phyloP scores from a whole-genome alignment of 495 filamentous ascomycete genomes.

The Neurospora sp. region DNA sequence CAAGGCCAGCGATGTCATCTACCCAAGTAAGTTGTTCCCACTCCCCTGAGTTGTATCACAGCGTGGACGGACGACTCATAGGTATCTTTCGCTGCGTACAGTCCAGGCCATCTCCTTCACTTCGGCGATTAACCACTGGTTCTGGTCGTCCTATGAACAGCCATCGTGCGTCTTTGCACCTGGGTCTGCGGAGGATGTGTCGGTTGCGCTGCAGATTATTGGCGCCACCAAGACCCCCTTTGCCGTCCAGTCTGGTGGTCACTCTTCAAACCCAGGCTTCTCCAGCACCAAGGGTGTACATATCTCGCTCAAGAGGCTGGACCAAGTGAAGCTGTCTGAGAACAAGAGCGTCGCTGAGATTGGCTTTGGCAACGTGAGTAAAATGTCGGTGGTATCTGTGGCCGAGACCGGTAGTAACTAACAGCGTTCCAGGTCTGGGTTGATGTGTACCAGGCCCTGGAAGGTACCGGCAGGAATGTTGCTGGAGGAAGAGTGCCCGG shows the following conservation, averaged over 20 bases:
- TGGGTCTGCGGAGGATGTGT: constrained; percentile 10
- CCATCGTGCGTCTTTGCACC: constrained; percentile 12
- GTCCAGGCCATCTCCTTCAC: not conserved
- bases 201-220: constrained; percentile 12
- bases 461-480: constrained; percentile 10
- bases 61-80: not conserved
- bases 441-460: constrained; percentile 11
- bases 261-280: constrained; percentile 22
- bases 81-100: not conserved
- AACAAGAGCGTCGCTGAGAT: constrained; percentile 35
- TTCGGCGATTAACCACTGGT: constrained; percentile 10
- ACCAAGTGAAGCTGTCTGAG: constrained; percentile 17
- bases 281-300: constrained; percentile 22
- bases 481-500: constrained; percentile 16
- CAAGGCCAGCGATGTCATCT: constrained; percentile 1
- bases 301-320: constrained; percentile 17
- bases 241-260: constrained; percentile 37
- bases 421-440: constrained; percentile 6
- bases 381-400: too few species aligned
- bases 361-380: constrained; percentile 19
- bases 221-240: constrained; percentile 18
- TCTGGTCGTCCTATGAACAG: constrained; percentile 9
- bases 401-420: not conserved
- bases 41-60: not conserved
- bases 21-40: not conserved